These are phyloP conservation scores for Herpetospermum pedunculosum DNA, from an alignment of 306 rosid genomes.

Conservation along the genomic window DNA sequence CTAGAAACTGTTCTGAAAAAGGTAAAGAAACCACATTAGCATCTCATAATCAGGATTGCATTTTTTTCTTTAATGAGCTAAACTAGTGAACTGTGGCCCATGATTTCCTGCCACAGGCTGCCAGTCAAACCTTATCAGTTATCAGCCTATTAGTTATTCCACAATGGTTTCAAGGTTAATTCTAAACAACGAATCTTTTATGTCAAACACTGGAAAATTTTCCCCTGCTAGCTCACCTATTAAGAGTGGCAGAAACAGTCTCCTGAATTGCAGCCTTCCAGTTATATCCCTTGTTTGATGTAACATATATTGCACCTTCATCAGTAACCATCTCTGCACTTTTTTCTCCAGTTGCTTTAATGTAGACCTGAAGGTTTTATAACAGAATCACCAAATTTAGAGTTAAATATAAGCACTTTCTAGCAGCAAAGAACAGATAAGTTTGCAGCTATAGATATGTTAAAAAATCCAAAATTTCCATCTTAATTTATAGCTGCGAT, in stretches of 20 bases:
- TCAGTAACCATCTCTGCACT: slow-evolving; percentile 98
- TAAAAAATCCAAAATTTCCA: background rate
- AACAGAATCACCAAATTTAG: background rate
- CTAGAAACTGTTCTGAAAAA: slow-evolving; percentile 98
- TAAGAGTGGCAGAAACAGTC: slow-evolving; percentile 94
- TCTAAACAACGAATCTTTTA: background rate
- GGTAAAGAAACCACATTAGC: slow-evolving; percentile 23
- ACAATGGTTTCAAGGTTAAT: background rate
- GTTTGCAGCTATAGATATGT: background rate
- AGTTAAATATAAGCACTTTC: background rate
- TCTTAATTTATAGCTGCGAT: background rate
- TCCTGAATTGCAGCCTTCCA: slow-evolving; percentile 99
- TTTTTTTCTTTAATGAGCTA: background rate
- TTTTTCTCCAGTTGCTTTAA: slow-evolving; percentile 85
- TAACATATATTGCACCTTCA: slow-evolving; percentile 86
- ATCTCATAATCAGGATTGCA: background rate
- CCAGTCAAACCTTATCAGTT: background rate
- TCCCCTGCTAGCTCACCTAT: slow-evolving; percentile 40
- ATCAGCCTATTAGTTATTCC: background rate
- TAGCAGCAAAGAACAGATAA: background rate
- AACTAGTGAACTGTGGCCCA: background rate
- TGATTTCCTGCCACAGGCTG: background rate
- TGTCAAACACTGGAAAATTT: background rate
- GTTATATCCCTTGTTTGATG: slow-evolving; percentile 83
- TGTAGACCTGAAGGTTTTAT: slow-evolving; percentile 56